Base-by-base conservation (phyloP, 805 yeast species). In the Danielia oregonensis region DNA sequence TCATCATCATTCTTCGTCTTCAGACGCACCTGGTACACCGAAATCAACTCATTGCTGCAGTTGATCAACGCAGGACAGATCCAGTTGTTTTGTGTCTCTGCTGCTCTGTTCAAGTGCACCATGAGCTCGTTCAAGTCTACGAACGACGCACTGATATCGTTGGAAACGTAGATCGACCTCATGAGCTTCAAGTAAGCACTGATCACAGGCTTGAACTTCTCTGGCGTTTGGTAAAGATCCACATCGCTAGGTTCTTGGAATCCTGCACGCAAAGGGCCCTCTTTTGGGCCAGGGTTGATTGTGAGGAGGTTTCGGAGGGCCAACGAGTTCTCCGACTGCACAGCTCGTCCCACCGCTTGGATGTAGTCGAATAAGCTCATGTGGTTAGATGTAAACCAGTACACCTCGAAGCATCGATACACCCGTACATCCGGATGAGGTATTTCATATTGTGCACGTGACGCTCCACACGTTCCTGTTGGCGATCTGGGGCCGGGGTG, bases 1-100 rank as follows among this genome's bases (percentile, higher is more conserved):
- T 54, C 57, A 14, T 64, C 59, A 24, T 50, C 50, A 15, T 49
- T 41, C 34, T 52, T 49, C 22, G 50, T 42, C 34, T 52, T 50
- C 35, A 51, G 52, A 39, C 62, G 58, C 4, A 65, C 70, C 29
- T 57, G 58, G 48, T 63, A 62, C 9, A 69, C 61, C 19, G 61
- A 59, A 4, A 62, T 58, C 43, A 76, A 54, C 39, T 68, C 71
- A 33, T 58, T 63, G 11, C 70, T 58, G 10, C 67, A 49, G 27
- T 51, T 54, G 40, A 68, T 64, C 35, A 76, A 51, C 3, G 75
- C 63, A 5, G 49, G 52, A 33, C 72, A 61, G 12, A 77, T 63
- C 84, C 84, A 79, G 34, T 63, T 67, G 3, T 70, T 59, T 47
- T 76, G 74, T 6, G 57, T 49, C 33, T 75, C 82, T 2, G 79